Evolutionary conservation across 306 rosid genomes (phyloP).

Genomic region (Geum urbanum): DNA sequence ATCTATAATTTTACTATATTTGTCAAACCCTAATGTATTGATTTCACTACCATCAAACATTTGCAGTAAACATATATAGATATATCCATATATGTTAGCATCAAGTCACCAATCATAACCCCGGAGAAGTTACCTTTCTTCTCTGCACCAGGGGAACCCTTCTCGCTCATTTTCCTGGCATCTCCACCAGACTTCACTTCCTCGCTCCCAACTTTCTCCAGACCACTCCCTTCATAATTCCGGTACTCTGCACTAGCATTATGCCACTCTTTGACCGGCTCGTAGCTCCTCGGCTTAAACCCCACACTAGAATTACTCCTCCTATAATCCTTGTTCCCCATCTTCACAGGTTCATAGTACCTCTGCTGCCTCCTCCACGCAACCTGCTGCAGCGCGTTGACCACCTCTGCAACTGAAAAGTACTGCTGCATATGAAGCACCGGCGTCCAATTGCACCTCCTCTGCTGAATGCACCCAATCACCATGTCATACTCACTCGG

Average conservation of each 20-base stretch:
- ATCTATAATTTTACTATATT: background rate
- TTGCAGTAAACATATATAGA: background rate
- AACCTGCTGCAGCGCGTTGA: constrained; percentile 67
- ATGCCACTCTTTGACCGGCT: constrained; percentile 45
- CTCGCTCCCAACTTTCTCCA: constrained; percentile 51
- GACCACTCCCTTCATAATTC: constrained; percentile 40
- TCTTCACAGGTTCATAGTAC: constrained; percentile 51
- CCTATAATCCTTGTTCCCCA: constrained; percentile 54
- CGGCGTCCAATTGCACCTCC: constrained; percentile 84
- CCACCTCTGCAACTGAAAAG: constrained; percentile 77
- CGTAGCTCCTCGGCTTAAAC: constrained; percentile 52
- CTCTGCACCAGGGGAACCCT: constrained; percentile 38
- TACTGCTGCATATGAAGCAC: constrained; percentile 97
- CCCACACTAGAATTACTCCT: constrained; percentile 42
- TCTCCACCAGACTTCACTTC: constrained; percentile 44
- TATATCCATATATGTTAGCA: background rate
- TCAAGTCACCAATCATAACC: constrained; percentile 1
- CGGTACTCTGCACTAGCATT: constrained; percentile 49
- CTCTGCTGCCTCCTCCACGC: constrained; percentile 80
- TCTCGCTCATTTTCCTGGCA: constrained; percentile 43
- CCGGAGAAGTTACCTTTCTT: constrained; percentile 48
- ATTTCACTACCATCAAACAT: constrained; percentile 1
- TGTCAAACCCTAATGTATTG: background rate
- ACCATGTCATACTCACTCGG: constrained; percentile 77
- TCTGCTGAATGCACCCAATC: constrained; percentile 60